Evolutionary conservation across 2,329 filamentous ascomycete genomes (phyloP).

Genomic region (Penicillium sp.): DNA sequence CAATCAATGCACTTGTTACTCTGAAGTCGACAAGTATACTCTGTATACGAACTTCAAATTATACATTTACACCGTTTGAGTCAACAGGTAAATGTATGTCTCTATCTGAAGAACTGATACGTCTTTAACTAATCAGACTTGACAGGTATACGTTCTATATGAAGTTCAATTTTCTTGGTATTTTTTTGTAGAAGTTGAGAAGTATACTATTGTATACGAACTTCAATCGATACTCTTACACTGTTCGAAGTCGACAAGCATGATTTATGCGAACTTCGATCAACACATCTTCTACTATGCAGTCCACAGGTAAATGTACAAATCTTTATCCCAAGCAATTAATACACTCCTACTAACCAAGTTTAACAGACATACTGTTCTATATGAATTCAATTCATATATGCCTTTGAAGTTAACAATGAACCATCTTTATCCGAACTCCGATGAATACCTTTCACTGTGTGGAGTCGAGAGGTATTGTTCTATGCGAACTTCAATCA

Average conservation of each 20-base stretch:
- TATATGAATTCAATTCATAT: neutral
- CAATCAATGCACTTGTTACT: neutral
- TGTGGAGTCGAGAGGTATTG: neutral
- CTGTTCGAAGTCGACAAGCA: neutral
- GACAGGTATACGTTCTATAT: neutral
- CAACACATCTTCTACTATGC: neutral
- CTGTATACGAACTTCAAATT: neutral
- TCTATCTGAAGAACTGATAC: no score
- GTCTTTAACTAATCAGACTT: neutral
- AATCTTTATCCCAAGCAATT: neutral
- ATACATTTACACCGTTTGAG: neutral
- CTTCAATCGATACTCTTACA: neutral
- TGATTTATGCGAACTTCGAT: neutral
- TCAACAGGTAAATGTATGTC: neutral
- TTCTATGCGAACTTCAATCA: neutral
- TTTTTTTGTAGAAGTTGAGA: neutral
- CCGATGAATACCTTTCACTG: neutral
- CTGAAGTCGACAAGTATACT: neutral
- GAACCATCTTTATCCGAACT: neutral
- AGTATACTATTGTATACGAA: neutral
- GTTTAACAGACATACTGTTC: neutral
- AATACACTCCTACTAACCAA: neutral
- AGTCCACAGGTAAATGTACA: neutral
- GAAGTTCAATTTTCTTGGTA: neutral
- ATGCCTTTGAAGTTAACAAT: neutral